Evolutionary conservation across 2,329 filamentous ascomycete species (phyloP).

Genomic region (Monilinia fructicola): DNA sequence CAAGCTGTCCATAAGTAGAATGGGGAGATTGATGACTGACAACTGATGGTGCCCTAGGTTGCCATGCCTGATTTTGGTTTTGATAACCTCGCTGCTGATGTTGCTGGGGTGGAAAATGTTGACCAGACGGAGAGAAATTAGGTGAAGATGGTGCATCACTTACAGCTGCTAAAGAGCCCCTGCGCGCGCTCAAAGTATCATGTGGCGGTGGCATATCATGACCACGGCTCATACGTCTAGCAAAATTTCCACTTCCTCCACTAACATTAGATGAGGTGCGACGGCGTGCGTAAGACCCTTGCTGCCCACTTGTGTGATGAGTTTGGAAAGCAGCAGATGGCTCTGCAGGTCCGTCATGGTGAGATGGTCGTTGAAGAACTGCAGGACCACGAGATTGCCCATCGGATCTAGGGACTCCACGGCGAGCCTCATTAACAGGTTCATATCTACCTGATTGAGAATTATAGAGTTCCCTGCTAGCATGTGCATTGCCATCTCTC

Average conservation of each 20-base stretch:
- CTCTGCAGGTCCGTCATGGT: conserved; percentile 70
- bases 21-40: conserved; percentile 41
- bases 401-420: conserved; percentile 66
- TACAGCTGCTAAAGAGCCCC: conserved; percentile 52
- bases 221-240: conserved; percentile 44
- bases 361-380: conserved; percentile 69
- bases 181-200: conserved; percentile 46
- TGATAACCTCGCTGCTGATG: conserved; percentile 20
- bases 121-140: conserved; percentile 40
- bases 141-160: conserved; percentile 54
- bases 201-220: conserved; percentile 39
- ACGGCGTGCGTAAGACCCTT: conserved; percentile 69
- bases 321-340: conserved; percentile 87
- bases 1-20: conserved; percentile 38
- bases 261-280: conserved; percentile 90
- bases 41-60: conserved; percentile 43
- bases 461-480: conserved; percentile 81
- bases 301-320: conserved; percentile 63
- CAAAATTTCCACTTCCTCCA: conserved; percentile 72
- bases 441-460: conserved; percentile 95
- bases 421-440: conserved; percentile 73
- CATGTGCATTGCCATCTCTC: conserved; percentile 65
- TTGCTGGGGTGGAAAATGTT: conserved; percentile 34
- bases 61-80: conserved; percentile 43
- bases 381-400: conserved; percentile 68